phyloP scores from a whole-genome alignment of 441 rosid species.

The Heliophila coronopifolia region DNA sequence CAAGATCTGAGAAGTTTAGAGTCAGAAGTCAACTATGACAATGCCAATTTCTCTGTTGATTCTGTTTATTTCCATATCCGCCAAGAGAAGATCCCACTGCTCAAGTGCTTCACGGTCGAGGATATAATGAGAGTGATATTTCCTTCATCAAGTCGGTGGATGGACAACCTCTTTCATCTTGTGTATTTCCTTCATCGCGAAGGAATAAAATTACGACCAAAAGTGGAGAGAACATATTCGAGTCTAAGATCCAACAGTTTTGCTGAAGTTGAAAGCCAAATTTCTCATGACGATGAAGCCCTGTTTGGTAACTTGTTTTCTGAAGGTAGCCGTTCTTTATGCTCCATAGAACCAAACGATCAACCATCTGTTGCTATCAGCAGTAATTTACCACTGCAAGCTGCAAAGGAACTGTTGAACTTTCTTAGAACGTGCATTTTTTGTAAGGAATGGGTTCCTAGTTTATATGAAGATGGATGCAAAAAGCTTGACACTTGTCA shows the following conservation, averaged over 20 bases:
- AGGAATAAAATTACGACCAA: constrained; percentile 73
- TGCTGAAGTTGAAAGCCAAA: constrained; percentile 66
- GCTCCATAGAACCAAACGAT: constrained; percentile 76
- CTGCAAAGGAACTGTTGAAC: constrained; percentile 69
- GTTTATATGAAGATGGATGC: constrained; percentile 73
- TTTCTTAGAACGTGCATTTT: constrained; percentile 72
- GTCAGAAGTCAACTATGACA: constrained; percentile 33
- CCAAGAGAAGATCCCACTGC: constrained; percentile 62
- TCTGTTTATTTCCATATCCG: constrained; percentile 47
- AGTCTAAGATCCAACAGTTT: constrained; percentile 56
- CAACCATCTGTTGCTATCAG: constrained; percentile 54
- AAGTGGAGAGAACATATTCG: constrained; percentile 66
- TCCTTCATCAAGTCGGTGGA: constrained; percentile 75
- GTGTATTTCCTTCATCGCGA: constrained; percentile 65
- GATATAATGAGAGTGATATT: constrained; percentile 66
- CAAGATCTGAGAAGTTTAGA: constrained; percentile 51
- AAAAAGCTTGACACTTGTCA: constrained; percentile 56
- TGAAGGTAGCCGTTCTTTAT: constrained; percentile 73
- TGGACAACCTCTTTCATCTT: constrained; percentile 79
- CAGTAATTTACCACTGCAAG: constrained; percentile 81
- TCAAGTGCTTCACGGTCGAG: constrained; percentile 54
- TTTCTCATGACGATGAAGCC: constrained; percentile 96
- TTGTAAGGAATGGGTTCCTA: constrained; percentile 64
- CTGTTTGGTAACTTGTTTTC: constrained; percentile 97
- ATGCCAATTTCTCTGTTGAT: constrained; percentile 34